Evolutionary conservation across 805 yeast genomes (phyloP).

Genomic region (Helenozyma rhizophorensis): DNA sequence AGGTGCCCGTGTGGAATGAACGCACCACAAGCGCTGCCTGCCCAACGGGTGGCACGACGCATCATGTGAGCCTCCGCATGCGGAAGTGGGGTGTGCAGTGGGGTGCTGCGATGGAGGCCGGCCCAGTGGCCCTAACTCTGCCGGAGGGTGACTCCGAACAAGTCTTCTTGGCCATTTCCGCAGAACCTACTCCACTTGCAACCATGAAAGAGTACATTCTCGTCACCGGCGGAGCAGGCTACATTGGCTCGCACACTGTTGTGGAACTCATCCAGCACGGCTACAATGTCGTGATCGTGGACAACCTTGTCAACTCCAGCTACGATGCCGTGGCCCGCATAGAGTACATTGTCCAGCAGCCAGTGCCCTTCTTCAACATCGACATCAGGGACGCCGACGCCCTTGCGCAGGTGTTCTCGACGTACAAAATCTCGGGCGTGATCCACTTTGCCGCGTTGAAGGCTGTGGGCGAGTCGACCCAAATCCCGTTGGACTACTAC

Average conservation of each 20-base stretch:
- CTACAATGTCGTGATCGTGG: slow-evolving; percentile 67
- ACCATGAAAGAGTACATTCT: slow-evolving; percentile 37
- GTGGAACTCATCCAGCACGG: slow-evolving; percentile 59
- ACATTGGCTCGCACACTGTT: slow-evolving; percentile 79
- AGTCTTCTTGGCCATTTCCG: too few relatives aligned
- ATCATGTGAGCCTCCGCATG: too few relatives aligned
- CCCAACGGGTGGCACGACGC: too few relatives aligned
- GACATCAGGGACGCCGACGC: slow-evolving; percentile 51
- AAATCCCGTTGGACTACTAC: slow-evolving; percentile 64
- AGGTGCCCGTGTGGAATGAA: too few relatives aligned
- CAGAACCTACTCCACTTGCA: too few relatives aligned
- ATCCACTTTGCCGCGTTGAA: slow-evolving; percentile 81
- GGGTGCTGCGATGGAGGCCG: too few relatives aligned
- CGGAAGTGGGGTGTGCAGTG: too few relatives aligned
- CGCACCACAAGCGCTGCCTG: too few relatives aligned
- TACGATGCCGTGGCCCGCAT: slow-evolving; percentile 62
- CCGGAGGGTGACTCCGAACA: too few relatives aligned
- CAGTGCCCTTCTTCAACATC: slow-evolving; percentile 52
- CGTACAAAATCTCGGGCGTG: slow-evolving; percentile 52
- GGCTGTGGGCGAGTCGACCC: slow-evolving; percentile 75
- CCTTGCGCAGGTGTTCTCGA: slow-evolving; percentile 44
- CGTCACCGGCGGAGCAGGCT: slow-evolving; percentile 86
- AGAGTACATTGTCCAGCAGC: slow-evolving; percentile 46
- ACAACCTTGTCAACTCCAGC: slow-evolving; percentile 63
- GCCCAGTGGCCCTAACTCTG: too few relatives aligned